phyloP scores from a whole-genome alignment of 306 rosid species.

The Casuarina equisetifolia region DNA sequence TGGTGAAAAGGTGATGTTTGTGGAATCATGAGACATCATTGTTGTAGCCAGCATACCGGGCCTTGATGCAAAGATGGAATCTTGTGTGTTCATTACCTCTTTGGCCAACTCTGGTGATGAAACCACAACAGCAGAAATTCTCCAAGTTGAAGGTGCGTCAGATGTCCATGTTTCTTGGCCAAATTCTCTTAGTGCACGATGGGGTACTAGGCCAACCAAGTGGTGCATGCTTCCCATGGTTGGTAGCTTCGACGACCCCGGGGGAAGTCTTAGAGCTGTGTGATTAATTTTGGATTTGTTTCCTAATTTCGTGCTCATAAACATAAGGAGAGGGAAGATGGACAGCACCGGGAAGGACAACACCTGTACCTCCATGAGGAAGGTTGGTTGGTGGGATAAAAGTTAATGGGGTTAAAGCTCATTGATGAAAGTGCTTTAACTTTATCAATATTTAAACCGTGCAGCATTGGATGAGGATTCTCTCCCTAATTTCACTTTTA shows the following conservation, averaged over 20 bases:
- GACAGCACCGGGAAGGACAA: neutral
- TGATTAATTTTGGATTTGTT: neutral
- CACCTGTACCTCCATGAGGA: constrained; percentile 15
- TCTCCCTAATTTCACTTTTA: neutral
- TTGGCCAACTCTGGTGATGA: constrained; percentile 41
- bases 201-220: constrained; percentile 16
- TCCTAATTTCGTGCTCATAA: neutral
- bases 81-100: constrained; percentile 46
- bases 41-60: constrained; percentile 6
- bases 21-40: constrained; percentile 9
- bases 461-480: neutral
- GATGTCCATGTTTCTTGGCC: constrained; percentile 36
- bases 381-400: neutral
- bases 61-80: constrained; percentile 35
- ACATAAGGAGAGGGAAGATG: constrained; percentile 2
- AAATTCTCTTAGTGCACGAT: constrained; percentile 10
- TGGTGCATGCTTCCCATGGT: constrained; percentile 34
- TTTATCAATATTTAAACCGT: neutral
- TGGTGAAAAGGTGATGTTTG: constrained; percentile 16
- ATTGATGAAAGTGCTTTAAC: neutral
- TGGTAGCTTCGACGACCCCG: constrained; percentile 34
- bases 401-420: neutral
- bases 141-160: constrained; percentile 46
- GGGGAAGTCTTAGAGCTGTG: constrained; percentile 21
- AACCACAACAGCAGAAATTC: constrained; percentile 30